Evolutionary conservation across 371 early-diverging fungal species (phyloP).

Genomic region (Fennellomyces sp.): DNA sequence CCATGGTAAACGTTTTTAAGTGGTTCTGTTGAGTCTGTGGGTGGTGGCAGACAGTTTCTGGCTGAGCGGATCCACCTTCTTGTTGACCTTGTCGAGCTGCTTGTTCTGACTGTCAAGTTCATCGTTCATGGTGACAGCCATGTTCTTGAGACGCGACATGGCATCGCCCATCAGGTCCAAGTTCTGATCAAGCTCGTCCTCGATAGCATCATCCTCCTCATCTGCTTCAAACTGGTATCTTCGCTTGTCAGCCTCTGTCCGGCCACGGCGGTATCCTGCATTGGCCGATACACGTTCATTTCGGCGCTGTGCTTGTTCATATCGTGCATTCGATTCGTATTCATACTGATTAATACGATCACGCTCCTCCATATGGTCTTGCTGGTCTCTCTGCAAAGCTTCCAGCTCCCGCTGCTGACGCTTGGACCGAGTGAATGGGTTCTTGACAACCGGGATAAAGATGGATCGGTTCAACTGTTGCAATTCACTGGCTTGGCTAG

Average conservation of each 20-base stretch:
- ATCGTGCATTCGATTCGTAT: constrained; percentile 41
- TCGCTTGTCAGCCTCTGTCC: constrained; percentile 60
- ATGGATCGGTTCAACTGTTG: constrained; percentile 82
- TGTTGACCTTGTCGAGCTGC: constrained; percentile 27
- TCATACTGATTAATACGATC: constrained; percentile 27
- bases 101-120: constrained; percentile 77
- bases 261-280: constrained; percentile 48
- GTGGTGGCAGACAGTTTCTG: constrained; percentile 45
- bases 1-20: constrained; percentile 12
- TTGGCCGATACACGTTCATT: constrained; percentile 44
- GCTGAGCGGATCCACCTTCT: constrained; percentile 48
- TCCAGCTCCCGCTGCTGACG: constrained; percentile 60
- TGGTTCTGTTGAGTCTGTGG: constrained; percentile 48
- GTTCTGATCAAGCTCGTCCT: constrained; percentile 83
- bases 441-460: constrained; percentile 72
- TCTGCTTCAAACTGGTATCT: constrained; percentile 70
- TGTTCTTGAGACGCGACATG: constrained; percentile 70
- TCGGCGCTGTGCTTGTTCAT: constrained; percentile 53
- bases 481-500: constrained; percentile 73
- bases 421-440: constrained; percentile 64
- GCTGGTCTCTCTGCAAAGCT: constrained; percentile 53
- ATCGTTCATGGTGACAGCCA: constrained; percentile 73
- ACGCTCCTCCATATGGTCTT: constrained; percentile 49
- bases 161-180: constrained; percentile 68
- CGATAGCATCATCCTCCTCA: constrained; percentile 69